phyloP scores from a whole-genome alignment of 73 alveolate genomes.

The Uronychia setigera region DNA sequence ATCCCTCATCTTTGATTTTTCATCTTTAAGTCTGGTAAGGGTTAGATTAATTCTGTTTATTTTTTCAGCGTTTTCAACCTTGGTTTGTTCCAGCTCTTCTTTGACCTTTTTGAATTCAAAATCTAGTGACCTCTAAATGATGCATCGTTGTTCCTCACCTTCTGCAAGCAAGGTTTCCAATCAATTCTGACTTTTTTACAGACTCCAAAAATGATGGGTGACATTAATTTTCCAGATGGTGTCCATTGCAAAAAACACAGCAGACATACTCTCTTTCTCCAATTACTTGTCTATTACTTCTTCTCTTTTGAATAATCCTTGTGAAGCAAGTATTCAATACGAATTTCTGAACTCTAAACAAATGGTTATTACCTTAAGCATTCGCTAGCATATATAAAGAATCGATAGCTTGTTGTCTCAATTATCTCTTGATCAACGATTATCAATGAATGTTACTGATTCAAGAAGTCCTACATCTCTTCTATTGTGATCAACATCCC shows the following conservation, averaged over 20 bases:
- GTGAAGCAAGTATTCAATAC: neutral
- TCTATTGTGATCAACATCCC: too few species aligned
- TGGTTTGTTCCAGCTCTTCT: neutral
- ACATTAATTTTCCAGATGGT: neutral
- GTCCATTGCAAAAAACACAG: neutral
- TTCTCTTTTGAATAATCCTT: neutral
- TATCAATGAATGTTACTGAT: too few species aligned
- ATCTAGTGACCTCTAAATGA: neutral
- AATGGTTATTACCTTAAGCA: neutral
- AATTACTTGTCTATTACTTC: neutral
- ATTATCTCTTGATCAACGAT: too few species aligned
- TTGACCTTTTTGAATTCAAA: neutral
- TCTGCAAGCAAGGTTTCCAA: neutral
- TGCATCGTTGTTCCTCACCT: neutral
- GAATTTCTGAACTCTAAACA: neutral
- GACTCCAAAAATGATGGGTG: neutral
- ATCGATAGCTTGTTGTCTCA: neutral
- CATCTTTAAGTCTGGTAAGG: neutral
- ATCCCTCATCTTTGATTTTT: neutral
- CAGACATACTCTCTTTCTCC: too few species aligned
- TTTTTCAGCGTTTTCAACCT: neutral
- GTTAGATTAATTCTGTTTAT: neutral
- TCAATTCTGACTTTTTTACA: too few species aligned
- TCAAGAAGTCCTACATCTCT: too few species aligned
- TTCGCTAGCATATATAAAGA: too few species aligned